Conservation (phyloP, 2,329 filamentous ascomycete genomes). For the Cyphellophora europaea region DNA sequence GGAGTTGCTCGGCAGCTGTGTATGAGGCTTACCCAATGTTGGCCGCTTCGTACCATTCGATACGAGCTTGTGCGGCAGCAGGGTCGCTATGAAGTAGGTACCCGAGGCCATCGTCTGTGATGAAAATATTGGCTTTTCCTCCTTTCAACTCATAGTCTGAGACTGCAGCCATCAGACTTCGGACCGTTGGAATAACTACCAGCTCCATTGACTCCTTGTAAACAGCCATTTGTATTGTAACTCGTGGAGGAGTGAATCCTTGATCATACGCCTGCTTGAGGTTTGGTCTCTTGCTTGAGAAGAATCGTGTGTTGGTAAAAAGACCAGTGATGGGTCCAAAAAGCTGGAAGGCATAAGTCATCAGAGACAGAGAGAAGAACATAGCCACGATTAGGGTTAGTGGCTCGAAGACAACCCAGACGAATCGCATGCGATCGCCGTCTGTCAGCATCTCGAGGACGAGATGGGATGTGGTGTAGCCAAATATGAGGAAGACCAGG, state of each 20-base stretch:
- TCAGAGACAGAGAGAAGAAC: constrained; percentile 12
- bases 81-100: constrained; percentile 28
- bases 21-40: constrained; percentile 28
- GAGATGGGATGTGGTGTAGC: constrained; percentile 60
- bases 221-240: constrained; percentile 75
- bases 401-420: constrained; percentile 31
- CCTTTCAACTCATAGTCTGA: constrained; percentile 51
- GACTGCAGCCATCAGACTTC: constrained; percentile 47
- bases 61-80: constrained; percentile 26
- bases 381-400: constrained; percentile 10
- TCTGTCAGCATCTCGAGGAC: constrained; percentile 61
- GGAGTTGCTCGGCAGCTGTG: constrained; percentile 3
- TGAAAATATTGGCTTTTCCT: constrained; percentile 26
- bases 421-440: constrained; percentile 51
- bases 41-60: constrained; percentile 40
- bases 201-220: constrained; percentile 72
- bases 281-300: constrained; percentile 67
- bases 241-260: constrained; percentile 26
- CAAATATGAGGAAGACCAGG: constrained; percentile 57
- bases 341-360: constrained; percentile 34
- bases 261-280: constrained; percentile 54
- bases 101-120: constrained; percentile 30
- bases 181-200: constrained; percentile 52
- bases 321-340: constrained; percentile 40
- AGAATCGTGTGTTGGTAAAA: constrained; percentile 45